Conservation (phyloP, 257 asterid species). For the Solanum habrochaites region DNA sequence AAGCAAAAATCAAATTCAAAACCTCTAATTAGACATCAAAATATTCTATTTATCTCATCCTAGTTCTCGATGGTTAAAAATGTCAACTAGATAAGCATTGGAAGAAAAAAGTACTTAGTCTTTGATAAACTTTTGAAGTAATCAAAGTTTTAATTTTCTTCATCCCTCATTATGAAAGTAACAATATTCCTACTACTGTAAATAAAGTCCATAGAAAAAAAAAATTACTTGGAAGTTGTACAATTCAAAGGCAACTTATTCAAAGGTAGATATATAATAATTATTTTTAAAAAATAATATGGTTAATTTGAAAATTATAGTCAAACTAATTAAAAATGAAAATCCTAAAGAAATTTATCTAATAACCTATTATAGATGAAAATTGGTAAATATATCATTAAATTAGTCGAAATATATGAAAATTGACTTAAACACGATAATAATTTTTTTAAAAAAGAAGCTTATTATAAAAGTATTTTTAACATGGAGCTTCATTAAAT, state of each 20-base stretch:
- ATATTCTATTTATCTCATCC: fast-evolving
- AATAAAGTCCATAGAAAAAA: neutral
- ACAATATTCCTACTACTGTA: neutral
- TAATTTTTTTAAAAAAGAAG: too few species aligned
- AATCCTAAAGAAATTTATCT: neutral
- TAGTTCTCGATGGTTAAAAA: fast-evolving
- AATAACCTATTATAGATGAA: fast-evolving
- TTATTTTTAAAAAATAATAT: neutral
- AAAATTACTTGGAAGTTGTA: neutral
- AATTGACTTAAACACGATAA: neutral
- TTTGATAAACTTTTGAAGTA: neutral
- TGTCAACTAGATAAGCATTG: neutral
- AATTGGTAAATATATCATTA: neutral
- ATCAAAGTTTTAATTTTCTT: neutral
- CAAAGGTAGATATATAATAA: neutral
- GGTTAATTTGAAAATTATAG: neutral
- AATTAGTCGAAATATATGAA: too few species aligned
- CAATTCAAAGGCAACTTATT: neutral
- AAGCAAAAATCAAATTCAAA: fast-evolving
- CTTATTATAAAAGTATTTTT: neutral
- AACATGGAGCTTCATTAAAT: neutral
- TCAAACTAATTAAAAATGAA: neutral
- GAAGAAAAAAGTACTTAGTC: neutral
- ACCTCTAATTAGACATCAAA: fast-evolving
- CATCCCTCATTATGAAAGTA: neutral